These are phyloP conservation scores for Scolecobasidium constrictum DNA, from an alignment of 2,329 filamentous ascomycete species.

Conservation along the genomic window DNA sequence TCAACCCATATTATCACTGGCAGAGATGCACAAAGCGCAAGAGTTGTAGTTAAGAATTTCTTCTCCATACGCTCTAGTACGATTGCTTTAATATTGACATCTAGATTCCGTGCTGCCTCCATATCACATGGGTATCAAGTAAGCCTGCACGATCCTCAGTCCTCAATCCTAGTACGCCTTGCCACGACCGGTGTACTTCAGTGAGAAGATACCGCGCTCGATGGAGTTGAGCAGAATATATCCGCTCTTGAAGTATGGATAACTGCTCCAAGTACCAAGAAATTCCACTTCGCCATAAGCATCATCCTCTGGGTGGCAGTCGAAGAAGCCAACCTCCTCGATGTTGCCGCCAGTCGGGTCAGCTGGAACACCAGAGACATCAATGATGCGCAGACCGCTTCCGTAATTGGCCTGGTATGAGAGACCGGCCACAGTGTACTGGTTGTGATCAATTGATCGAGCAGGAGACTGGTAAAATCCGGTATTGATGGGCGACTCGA, in stretches of 20 bases:
- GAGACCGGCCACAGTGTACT: conserved; percentile 32
- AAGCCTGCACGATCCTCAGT: too few relatives aligned
- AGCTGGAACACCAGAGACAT: conserved; percentile 29
- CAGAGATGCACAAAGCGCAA: too few relatives aligned
- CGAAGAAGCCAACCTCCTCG: conserved; percentile 32
- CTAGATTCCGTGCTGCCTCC: too few relatives aligned
- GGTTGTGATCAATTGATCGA: conserved; percentile 35
- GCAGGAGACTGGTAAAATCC: conserved; percentile 29
- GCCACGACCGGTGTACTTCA: neutral
- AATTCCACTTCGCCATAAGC: conserved; percentile 30
- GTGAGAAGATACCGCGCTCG: conserved; percentile 26
- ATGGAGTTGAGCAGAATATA: conserved; percentile 30
- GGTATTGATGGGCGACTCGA: conserved; percentile 26
- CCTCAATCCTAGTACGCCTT: too few relatives aligned
- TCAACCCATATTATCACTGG: too few relatives aligned
- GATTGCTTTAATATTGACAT: too few relatives aligned
- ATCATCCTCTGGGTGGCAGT: conserved; percentile 33
- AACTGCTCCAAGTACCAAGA: conserved; percentile 33
- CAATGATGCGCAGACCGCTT: conserved; percentile 29
- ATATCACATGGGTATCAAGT: too few relatives aligned
- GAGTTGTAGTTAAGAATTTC: too few relatives aligned
- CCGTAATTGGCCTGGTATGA: conserved; percentile 35
- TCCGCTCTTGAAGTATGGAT: conserved; percentile 20
- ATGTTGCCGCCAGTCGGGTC: conserved; percentile 30
- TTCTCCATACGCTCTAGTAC: too few relatives aligned